Conservation (phyloP, 106 monocot species). For the Posidonia australis region DNA sequence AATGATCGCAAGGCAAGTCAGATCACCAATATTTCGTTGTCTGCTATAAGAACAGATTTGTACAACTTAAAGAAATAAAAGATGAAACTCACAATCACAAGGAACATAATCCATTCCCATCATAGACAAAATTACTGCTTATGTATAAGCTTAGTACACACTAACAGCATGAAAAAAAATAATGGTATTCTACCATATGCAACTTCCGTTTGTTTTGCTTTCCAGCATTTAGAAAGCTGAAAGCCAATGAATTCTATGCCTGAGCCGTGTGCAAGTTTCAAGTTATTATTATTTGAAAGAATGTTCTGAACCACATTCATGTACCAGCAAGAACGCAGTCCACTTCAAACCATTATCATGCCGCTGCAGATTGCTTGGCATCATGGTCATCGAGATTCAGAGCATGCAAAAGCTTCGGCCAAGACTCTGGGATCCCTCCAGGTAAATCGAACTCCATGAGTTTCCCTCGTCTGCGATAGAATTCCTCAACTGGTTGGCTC, state of each 20-base stretch:
- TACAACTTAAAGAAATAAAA: neutral
- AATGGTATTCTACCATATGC: neutral
- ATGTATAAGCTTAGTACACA: conserved; percentile 3
- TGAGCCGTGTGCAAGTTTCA: too few relatives aligned
- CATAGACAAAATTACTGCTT: conserved; percentile 3
- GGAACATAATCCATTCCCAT: neutral
- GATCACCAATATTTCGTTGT: neutral
- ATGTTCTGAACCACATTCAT: too few relatives aligned
- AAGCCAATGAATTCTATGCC: neutral
- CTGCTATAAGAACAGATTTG: neutral
- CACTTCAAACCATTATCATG: conserved; percentile 10
- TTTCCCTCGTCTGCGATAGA: conserved; percentile 41
- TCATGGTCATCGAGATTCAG: conserved; percentile 42
- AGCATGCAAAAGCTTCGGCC: conserved; percentile 50
- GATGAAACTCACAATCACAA: neutral
- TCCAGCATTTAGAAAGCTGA: neutral
- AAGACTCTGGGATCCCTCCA: conserved; percentile 56
- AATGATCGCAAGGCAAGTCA: neutral
- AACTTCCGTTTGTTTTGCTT: neutral
- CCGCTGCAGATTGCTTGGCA: conserved; percentile 38
- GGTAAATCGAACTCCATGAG: conserved; percentile 52
- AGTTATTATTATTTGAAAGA: too few relatives aligned
- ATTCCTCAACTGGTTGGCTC: conserved; percentile 54
- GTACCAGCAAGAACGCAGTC: too few relatives aligned
- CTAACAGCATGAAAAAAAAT: neutral